These are phyloP conservation scores for Sextonia rubra DNA, from an alignment of 164 flowering plant genomes.

Conservation along the genomic window DNA sequence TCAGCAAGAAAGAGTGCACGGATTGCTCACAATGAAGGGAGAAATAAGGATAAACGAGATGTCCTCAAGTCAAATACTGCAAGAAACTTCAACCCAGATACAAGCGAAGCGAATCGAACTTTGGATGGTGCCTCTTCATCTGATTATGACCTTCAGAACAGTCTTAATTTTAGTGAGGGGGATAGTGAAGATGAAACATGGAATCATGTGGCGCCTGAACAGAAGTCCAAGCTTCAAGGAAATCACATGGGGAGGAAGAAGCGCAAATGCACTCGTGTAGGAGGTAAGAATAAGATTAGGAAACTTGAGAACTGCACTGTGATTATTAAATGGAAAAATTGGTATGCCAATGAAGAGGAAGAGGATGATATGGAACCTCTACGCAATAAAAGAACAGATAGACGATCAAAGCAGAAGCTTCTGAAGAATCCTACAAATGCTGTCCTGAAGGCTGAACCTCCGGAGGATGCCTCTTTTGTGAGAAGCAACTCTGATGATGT, in stretches of 20 bases:
- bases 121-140: background rate
- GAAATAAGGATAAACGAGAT: conserved; percentile 4
- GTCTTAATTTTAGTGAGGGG: background rate
- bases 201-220: conserved; percentile 1
- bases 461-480: background rate
- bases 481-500: background rate
- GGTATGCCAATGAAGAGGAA: conserved; percentile 14
- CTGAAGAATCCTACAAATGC: conserved; percentile 3
- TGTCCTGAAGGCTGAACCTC: background rate
- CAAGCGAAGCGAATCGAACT: background rate
- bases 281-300: background rate
- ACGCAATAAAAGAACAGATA: conserved; percentile 13
- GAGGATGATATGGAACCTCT: conserved; percentile 11
- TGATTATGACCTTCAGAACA: background rate
- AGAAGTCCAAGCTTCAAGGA: background rate
- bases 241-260: background rate
- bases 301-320: conserved; percentile 5
- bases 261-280: conserved; percentile 5
- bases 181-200: background rate
- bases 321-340: conserved; percentile 8
- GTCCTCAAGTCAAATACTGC: background rate
- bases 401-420: conserved; percentile 8
- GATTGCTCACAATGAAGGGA: conserved; percentile 1
- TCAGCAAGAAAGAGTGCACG: background rate
- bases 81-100: background rate